Conservation (phyloP, 306 rosid species). For the Carpinus viminea region DNA sequence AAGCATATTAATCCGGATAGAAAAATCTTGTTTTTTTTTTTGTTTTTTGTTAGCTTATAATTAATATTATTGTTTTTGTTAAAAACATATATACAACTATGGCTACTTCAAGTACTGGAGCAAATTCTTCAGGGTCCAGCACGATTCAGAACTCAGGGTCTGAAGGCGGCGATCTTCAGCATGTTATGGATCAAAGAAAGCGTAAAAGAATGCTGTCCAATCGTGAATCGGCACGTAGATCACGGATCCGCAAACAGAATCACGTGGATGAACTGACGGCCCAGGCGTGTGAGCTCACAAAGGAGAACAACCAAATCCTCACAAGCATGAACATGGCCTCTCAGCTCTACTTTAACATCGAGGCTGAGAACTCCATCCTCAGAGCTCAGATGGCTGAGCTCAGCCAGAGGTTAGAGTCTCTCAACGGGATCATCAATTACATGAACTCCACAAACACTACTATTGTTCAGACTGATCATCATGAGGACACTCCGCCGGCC, state of each 20-base stretch:
- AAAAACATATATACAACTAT: neutral
- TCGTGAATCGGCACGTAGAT: conserved; percentile 78
- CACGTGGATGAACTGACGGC: conserved; percentile 55
- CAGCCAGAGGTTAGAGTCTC: conserved; percentile 59
- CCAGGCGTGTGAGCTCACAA: conserved; percentile 43
- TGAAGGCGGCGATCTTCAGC: conserved; percentile 48
- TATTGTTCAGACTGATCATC: too few relatives aligned
- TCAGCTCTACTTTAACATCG: conserved; percentile 49
- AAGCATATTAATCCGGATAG: neutral
- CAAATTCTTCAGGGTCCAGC: conserved; percentile 44
- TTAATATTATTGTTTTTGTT: neutral
- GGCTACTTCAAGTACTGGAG: conserved; percentile 47
- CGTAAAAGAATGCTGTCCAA: conserved; percentile 87
- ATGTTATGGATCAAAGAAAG: conserved; percentile 62
- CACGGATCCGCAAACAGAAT: conserved; percentile 74
- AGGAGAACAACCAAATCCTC: conserved; percentile 57
- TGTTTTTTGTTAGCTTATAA: neutral
- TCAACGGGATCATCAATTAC: conserved; percentile 53
- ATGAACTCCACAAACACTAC: conserved; percentile 45
- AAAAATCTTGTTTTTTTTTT: neutral
- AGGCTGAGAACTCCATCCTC: conserved; percentile 72
- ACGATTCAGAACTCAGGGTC: conserved; percentile 51
- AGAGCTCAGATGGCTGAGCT: conserved; percentile 79
- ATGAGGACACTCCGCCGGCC: conserved; percentile 21
- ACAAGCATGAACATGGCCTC: conserved; percentile 43